These are phyloP conservation scores for Hirsutella thompsonii DNA, from an alignment of 2,329 filamentous ascomycete species.

Conservation along the genomic window DNA sequence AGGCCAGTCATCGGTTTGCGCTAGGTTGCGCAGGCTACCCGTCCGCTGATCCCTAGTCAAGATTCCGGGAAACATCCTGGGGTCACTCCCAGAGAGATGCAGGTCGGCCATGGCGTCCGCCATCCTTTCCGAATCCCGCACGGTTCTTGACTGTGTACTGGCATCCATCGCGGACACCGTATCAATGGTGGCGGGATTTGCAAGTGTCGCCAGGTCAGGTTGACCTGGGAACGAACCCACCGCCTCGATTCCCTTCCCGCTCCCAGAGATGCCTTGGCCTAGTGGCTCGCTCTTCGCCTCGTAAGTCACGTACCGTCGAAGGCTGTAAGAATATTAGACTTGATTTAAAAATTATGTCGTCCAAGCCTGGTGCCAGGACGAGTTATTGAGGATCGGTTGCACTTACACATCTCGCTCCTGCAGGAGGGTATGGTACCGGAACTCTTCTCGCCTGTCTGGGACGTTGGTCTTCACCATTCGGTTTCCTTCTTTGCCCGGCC, in stretches of 20 bases:
- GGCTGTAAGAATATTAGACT: conserved; percentile 13
- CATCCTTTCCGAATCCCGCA: conserved; percentile 23
- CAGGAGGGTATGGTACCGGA: conserved; percentile 71
- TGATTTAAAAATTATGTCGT: neutral
- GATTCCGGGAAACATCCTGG: conserved; percentile 60
- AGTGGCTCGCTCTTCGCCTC: conserved; percentile 12
- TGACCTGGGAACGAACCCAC: neutral
- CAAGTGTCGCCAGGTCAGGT: neutral
- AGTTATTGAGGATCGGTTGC: neutral
- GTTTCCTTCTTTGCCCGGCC: conserved; percentile 74
- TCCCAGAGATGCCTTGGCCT: conserved; percentile 5
- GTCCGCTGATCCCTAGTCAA: conserved; percentile 37
- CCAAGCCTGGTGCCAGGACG: neutral
- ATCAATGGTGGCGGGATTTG: neutral
- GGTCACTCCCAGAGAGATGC: conserved; percentile 47
- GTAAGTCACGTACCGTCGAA: conserved; percentile 29
- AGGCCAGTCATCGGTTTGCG: conserved; percentile 11
- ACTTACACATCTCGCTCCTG: conserved; percentile 77
- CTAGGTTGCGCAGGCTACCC: conserved; percentile 23
- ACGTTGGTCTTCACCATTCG: conserved; percentile 94
- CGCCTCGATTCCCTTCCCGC: neutral
- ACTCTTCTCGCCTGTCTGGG: conserved; percentile 82
- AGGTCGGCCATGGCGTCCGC: conserved; percentile 26
- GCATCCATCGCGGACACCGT: neutral
- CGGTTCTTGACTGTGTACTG: neutral